These are phyloP conservation scores for Cercophora newfieldiana DNA, from an alignment of 495 filamentous ascomycete genomes.

Conservation along the genomic window DNA sequence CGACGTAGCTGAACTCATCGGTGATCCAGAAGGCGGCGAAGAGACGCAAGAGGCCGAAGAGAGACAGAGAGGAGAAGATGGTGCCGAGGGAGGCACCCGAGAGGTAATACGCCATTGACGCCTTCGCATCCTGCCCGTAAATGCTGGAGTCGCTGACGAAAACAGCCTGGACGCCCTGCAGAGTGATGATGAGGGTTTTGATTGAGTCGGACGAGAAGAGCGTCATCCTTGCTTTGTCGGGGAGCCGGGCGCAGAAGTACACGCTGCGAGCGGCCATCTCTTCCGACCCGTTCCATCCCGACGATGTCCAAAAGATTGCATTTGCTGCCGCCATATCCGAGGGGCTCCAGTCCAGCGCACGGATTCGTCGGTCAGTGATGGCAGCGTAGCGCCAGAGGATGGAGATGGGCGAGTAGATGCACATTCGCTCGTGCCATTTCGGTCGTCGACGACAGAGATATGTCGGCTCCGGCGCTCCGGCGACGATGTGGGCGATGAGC, in stretches of 20 bases:
- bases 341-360: slow-evolving; percentile 27
- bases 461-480: slow-evolving; percentile 23
- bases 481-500: slow-evolving; percentile 30
- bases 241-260: slow-evolving; percentile 18
- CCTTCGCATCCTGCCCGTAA: neutral
- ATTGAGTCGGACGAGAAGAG: slow-evolving; percentile 20
- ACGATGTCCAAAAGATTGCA: slow-evolving; percentile 33
- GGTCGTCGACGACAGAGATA: slow-evolving; percentile 15
- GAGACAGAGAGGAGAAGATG: slow-evolving; percentile 17
- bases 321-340: slow-evolving; percentile 31
- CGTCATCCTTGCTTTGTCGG: slow-evolving; percentile 9
- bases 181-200: slow-evolving; percentile 24
- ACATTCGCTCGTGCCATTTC: slow-evolving; percentile 24
- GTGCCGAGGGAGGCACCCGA: neutral
- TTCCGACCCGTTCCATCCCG: slow-evolving; percentile 37
- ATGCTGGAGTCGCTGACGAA: slow-evolving; percentile 5
- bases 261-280: slow-evolving; percentile 27
- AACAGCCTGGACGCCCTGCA: slow-evolving; percentile 19
- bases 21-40: slow-evolving; percentile 38
- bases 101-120: no score
- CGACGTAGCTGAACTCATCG: slow-evolving; percentile 12
- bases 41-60: slow-evolving; percentile 17
- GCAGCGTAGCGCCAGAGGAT: slow-evolving; percentile 40
- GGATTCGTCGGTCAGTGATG: slow-evolving; percentile 32
- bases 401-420: slow-evolving; percentile 36